Evolutionary conservation across 208 protist genomes (phyloP).

Genomic region (Leishmania lainsoni): DNA sequence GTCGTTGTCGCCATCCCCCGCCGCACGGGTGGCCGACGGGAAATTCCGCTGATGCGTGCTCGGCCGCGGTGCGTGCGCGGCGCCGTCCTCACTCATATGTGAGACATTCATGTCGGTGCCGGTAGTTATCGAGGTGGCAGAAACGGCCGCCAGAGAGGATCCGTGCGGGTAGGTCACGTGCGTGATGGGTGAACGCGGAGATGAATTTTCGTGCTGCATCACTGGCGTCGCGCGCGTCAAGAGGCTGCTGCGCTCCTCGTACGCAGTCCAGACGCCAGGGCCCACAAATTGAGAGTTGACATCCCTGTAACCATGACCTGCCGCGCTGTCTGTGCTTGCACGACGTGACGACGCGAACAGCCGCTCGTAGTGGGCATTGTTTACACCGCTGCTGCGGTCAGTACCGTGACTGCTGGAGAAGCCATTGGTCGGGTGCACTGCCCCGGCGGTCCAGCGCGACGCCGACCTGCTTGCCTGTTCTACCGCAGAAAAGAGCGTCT

Average conservation of each 20-base stretch:
- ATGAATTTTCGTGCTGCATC: neutral
- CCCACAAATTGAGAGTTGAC: slow-evolving; percentile 1
- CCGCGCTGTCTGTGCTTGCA: neutral
- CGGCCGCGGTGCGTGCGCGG: neutral
- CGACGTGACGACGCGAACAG: neutral
- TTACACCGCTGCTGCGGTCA: neutral
- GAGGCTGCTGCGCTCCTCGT: slow-evolving; percentile 24
- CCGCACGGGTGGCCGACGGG: neutral
- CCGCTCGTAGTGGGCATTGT: slow-evolving; percentile 5
- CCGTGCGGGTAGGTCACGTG: neutral
- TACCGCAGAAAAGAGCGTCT: neutral
- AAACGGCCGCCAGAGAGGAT: neutral
- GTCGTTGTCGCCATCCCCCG: neutral
- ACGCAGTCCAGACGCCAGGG: slow-evolving; percentile 23
- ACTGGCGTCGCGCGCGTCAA: neutral
- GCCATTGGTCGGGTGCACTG: neutral
- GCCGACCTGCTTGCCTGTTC: neutral
- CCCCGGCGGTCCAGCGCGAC: neutral
- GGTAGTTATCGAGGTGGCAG: neutral
- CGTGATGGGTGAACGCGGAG: neutral
- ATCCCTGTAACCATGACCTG: neutral
- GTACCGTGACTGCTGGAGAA: neutral
- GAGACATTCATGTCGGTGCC: neutral
- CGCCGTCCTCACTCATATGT: slow-evolving; percentile 14
- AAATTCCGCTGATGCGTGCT: neutral